phyloP scores from a whole-genome alignment of 306 rosid species.

The Alnus glutinosa region DNA sequence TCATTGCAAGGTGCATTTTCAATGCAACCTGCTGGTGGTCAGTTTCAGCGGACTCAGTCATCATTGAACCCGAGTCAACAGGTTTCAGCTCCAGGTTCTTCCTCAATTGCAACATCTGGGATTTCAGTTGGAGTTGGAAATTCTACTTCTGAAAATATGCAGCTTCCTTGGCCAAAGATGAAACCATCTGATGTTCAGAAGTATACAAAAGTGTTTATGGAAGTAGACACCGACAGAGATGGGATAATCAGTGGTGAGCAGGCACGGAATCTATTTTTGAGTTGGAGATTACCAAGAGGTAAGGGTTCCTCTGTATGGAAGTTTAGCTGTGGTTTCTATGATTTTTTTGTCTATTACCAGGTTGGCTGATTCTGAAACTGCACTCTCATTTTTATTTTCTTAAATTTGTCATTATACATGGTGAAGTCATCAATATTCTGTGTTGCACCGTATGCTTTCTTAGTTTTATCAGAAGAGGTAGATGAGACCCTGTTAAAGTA shows the following conservation, averaged over 20 bases:
- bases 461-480: slow-evolving; percentile 10
- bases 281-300: slow-evolving; percentile 99
- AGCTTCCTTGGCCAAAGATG: slow-evolving; percentile 92
- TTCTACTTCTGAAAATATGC: slow-evolving; percentile 54
- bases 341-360: slow-evolving; percentile 19
- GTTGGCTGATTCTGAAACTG: slow-evolving; percentile 23
- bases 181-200: slow-evolving; percentile 90
- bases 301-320: slow-evolving; percentile 7
- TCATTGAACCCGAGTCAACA: slow-evolving; percentile 51
- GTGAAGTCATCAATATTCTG: background rate
- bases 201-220: slow-evolving; percentile 81
- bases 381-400: background rate
- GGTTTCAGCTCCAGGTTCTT: slow-evolving; percentile 56
- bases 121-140: slow-evolving; percentile 55
- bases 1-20: slow-evolving; percentile 66
- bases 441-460: background rate
- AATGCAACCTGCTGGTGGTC: slow-evolving; percentile 51
- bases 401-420: background rate
- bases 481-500: background rate
- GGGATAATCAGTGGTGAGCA: slow-evolving; percentile 95
- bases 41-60: slow-evolving; percentile 54
- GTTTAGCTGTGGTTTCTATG: slow-evolving; percentile 19
- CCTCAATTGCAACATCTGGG: slow-evolving; percentile 56
- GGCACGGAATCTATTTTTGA: slow-evolving; percentile 88
- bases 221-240: slow-evolving; percentile 92